Base-by-base conservation (phyloP, 1,284 basidiomycete species). In the Rhodotorula mucilaginosa region DNA sequence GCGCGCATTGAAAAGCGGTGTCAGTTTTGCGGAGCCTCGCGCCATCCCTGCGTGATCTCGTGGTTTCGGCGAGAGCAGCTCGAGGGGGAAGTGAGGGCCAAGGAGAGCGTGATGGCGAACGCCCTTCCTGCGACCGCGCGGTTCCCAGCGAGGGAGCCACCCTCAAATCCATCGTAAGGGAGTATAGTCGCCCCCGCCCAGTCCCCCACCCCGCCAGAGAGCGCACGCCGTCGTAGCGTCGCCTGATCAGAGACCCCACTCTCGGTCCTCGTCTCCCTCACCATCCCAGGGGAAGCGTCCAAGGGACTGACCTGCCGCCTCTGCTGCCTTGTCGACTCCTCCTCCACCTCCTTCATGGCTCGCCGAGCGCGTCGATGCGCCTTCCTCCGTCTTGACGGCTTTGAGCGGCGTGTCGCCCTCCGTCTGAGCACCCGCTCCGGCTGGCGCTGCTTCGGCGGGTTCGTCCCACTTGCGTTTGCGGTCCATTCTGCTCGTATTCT, bases 401-500 rank as follows among this genome's bases (percentile, higher is more conserved):
- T 87, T 47, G 26, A 10, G 5, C 81, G n/a, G 52, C 51, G 48
- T 16, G 19, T 31, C 12, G 23, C 31, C 23, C 26, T 26, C 46
- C 44, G 54, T n/a, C 18, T 48, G 15, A 15, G 59, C 7, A 26
- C 10, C 15, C 21, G 57, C 31, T 3, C 31, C 31, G 23, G 16
- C 72, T 26, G 26, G 26, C 26, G 26, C 26, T 1, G 86, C 83
- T 3, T 80, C 81, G 10, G 80, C 81, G 13, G 86, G 85, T 75
- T 89, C 87, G 76, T 89, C 88, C 88, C 88, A 89, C 82, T 89
- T 90, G 80, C 88, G 86, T 81, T 89, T 89, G 48, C 73, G 73
- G 51, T 69, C 65, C 34, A 44, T 51, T 44, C 10, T 39, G 39
- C 6, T 12, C 10, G 39, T 39, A 39, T 12, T 39, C 10, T 39